Conservation (phyloP, 2,329 filamentous ascomycete species). For the Ophiobolus disseminans region DNA sequence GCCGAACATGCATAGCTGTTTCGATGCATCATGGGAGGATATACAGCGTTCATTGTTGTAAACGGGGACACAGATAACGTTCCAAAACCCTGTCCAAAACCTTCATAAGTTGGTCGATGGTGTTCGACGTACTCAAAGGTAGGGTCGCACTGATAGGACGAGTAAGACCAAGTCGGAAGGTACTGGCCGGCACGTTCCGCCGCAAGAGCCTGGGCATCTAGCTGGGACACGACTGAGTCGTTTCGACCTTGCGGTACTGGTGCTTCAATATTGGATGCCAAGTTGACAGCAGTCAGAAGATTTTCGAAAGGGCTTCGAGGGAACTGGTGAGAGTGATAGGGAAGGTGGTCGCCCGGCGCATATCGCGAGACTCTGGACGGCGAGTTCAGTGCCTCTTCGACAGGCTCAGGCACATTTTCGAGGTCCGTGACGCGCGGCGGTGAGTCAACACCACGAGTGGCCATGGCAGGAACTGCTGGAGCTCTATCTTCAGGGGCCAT, state of each 20-base stretch:
- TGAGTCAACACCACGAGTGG: too few relatives aligned
- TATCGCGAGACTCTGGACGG: background rate
- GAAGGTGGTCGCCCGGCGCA: background rate
- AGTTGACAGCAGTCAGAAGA: constrained; percentile 34
- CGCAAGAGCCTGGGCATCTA: constrained; percentile 29
- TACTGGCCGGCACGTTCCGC: constrained; percentile 18
- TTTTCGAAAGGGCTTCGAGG: constrained; percentile 25
- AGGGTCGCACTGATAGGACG: background rate
- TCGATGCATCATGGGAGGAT: too few relatives aligned
- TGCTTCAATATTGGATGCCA: constrained; percentile 32
- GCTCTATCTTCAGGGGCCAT: constrained; percentile 7
- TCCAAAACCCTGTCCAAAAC: too few relatives aligned
- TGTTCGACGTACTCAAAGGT: constrained; percentile 1
- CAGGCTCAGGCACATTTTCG: constrained; percentile 16
- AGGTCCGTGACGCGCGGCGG: constrained; percentile 1
- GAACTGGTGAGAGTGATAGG: constrained; percentile 13
- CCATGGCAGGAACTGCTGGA: constrained; percentile 16
- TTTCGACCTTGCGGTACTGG: constrained; percentile 31
- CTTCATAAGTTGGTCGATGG: too few relatives aligned
- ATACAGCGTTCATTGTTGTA: too few relatives aligned
- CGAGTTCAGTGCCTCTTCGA: constrained; percentile 9
- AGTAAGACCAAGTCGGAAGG: constrained; percentile 2
- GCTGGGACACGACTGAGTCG: constrained; percentile 29
- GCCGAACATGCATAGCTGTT: too few relatives aligned
- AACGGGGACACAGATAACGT: too few relatives aligned